Percentiles rank a stretch among this genome's conserved stretches.
These are phyloP conservation scores for Emergomyces orientalis DNA, from an alignment of 2,329 filamentous ascomycete genomes.

Conservation along the genomic window DNA sequence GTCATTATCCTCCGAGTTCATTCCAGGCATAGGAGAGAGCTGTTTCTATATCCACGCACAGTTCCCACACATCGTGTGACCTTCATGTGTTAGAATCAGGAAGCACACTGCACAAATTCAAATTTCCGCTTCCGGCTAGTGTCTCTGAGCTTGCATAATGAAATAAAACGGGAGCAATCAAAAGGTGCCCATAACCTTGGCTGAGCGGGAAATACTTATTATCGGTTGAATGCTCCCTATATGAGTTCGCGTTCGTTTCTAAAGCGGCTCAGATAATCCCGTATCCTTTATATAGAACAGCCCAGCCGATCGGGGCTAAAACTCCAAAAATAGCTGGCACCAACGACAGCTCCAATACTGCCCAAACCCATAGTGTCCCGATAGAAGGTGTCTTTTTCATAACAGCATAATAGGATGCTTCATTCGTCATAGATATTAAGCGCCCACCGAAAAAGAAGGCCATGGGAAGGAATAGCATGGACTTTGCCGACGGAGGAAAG, in stretches of 20 bases:
- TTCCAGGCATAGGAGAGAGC: neutral
- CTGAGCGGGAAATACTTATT: neutral
- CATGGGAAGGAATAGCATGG: conserved; percentile 27
- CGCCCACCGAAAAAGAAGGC: conserved; percentile 55
- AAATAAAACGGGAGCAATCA: neutral
- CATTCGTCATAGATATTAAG: conserved; percentile 72
- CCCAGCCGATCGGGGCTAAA: conserved; percentile 42
- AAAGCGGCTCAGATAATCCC: conserved; percentile 30
- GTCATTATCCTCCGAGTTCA: neutral
- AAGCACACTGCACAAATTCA: neutral
- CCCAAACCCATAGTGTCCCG: conserved; percentile 88
- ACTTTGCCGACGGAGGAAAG: conserved; percentile 27
- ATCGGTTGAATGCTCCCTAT: neutral
- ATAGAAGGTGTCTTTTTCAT: conserved; percentile 89
- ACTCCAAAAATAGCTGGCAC: conserved; percentile 52
- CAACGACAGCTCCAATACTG: conserved; percentile 75
- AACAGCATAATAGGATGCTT: conserved; percentile 69
- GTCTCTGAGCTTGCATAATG: neutral
- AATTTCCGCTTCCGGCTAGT: neutral
- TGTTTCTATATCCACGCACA: neutral
- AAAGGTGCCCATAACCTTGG: neutral
- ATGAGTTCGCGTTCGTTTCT: too few species aligned
- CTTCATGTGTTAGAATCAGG: neutral
- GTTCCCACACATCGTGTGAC: neutral
- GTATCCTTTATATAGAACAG: conserved; percentile 47